A percentile compares a stretch with the other conserved stretches of the same genome.
Evolutionary conservation across 2,329 filamentous ascomycete species (phyloP).

Genomic region (Zymoseptoria pseudotritici): DNA sequence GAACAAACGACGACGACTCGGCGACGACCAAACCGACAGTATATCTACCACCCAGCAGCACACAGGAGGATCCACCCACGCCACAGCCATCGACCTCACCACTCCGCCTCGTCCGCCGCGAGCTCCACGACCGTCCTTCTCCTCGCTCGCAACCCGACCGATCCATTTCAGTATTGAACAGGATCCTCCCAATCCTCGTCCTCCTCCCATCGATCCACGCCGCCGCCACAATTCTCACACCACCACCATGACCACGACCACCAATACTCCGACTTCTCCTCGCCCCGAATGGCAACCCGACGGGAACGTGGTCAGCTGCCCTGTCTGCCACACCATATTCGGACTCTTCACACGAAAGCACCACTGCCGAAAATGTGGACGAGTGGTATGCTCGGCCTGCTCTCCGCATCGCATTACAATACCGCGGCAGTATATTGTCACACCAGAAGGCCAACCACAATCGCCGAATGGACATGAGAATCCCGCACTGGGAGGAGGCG

Average conservation of each 20-base stretch:
- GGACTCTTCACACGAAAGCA: constrained; percentile 83
- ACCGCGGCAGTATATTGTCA: constrained; percentile 83
- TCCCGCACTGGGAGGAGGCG: constrained; percentile 53
- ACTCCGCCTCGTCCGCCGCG: constrained; percentile 9
- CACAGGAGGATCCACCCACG: constrained; percentile 8
- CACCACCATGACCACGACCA: neutral
- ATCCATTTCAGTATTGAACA: neutral
- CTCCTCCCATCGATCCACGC: neutral
- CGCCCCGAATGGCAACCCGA: constrained; percentile 86
- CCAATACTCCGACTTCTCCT: constrained; percentile 36
- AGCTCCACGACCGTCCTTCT: neutral
- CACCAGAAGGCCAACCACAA: constrained; percentile 33
- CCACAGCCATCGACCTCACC: constrained; percentile 22
- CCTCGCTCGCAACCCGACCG: neutral
- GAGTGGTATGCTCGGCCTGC: constrained; percentile 82
- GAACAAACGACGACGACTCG: constrained; percentile 1
- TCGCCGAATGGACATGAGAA: constrained; percentile 25
- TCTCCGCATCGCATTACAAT: constrained; percentile 94
- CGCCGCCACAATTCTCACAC: neutral
- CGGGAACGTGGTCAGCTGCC: constrained; percentile 70
- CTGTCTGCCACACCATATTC: constrained; percentile 74
- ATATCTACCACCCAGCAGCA: neutral
- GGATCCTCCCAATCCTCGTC: neutral
- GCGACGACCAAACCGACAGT: neutral
- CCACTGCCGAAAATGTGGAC: constrained; percentile 91